Base-by-base conservation (phyloP, 192 early-diverging fungal species). In the Bifiguratus adelaidae region DNA sequence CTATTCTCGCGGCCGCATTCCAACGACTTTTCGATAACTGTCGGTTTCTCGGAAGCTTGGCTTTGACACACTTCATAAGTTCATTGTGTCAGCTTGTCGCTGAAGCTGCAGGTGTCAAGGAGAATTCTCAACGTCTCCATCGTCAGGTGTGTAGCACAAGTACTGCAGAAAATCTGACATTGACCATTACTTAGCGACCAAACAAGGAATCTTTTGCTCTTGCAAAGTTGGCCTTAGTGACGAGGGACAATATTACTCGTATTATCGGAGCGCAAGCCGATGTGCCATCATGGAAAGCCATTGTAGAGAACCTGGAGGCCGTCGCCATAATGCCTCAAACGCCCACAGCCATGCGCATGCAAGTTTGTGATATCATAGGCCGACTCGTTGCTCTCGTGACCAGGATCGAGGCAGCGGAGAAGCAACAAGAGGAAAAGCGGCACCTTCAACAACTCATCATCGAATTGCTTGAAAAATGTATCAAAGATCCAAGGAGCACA, bases 201-300 rank as follows among this genome's bases (percentile, higher is more conserved):
- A 80, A 89, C 28, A 77, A 87, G 30, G 82, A 76, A 55, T 81
- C 80, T 8, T 89, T 89, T 70, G 83, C 85, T 0, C 65, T 89
- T n/a, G 65, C 77, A 21, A 85, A 86, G 51, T 53, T 91, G 29
- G 67, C 71, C 25, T 76, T 79, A 38, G 68, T 88, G 8, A 47
- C 71, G 3, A 50, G 76, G 5, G 30, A 77, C 11, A 86, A 87
- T 21, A 60, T 81, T 12, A 60, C 66, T 25, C 68, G 79, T 3
- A 47, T 76, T 11, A 53, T 77, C 1, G 64, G 56, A 3, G 41
- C 54, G 2, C 53, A 68, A 29, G 50, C 54, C 37, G 64, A 71
- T 30, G 41, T 57, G 2, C 48, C 60, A 1, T 52, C 70, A 1
- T 89, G 82, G 77, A 71, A 77, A 47, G 46, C 78, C 13, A 57